Base-by-base conservation (phyloP, 2,329 filamentous ascomycete species). In the Hypomyces perniciosus region DNA sequence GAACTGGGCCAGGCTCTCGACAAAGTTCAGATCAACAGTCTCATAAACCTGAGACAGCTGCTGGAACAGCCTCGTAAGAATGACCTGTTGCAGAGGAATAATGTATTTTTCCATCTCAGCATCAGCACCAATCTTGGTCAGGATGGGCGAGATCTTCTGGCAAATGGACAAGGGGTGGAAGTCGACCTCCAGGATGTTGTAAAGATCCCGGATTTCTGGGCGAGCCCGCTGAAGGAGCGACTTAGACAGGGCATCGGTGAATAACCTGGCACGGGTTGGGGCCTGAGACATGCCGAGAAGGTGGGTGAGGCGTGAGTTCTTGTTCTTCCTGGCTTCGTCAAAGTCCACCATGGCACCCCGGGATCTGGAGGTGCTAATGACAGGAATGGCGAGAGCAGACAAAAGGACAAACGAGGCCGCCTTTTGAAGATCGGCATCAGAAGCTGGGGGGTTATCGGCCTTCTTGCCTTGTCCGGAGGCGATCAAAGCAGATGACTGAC, bases 141-240 rank as follows among this genome's bases (percentile, higher is more conserved):
- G 77, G 62, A 99, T 97, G 47, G 93, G 93, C 9, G 92, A 96
- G 60, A 99, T 97, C 81, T 96, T 97, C 74, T 95, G 86, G 84
- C 93, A 97, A 67, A 99, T 99, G 35, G 92, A 97, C 53, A 99
- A 81, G 48, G 93, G 93, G 69, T 99, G 93, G 80, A 99, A 99
- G 70, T 99, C 93, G 59, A 97, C 92, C 75, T 99, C 93, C 37
- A 99, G 83, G 61, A 99, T 99, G 74, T 96, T 95, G 82, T 96
- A 99, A 41, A 99, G 83, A 53, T 96, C 90, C 53, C 91, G 85
- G 61, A 99, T 99, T 74, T 99, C 93, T 35, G 93, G 90, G 52
- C 88, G 86, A 56, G 88, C 92, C 59, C 91, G 90, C 75, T 92
- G 91, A 54, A 97, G 83, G 39, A 99, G 84, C 54, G 91, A 88